Conservation (phyloP, 2,329 filamentous ascomycete species). For the Fragosphaeria purpurea region DNA sequence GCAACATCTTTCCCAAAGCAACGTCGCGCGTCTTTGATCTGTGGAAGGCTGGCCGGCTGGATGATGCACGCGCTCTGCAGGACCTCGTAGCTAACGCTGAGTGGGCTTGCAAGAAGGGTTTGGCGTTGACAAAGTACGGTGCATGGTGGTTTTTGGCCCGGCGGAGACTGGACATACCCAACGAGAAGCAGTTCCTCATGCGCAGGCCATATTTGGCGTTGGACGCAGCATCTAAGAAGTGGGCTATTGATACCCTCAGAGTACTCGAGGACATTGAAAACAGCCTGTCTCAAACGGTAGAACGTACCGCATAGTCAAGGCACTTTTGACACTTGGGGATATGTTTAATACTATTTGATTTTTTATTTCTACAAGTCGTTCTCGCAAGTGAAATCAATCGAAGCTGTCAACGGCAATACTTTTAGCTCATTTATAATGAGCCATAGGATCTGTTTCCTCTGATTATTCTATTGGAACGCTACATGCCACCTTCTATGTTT, state of each 20-base stretch:
- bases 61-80: constrained; percentile 30
- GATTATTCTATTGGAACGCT: neutral
- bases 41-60: constrained; percentile 26
- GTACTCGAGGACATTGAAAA: constrained; percentile 26
- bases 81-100: constrained; percentile 35
- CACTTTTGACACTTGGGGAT: too few species aligned
- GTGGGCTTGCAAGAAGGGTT: constrained; percentile 41
- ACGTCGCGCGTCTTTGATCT: constrained; percentile 30
- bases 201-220: constrained; percentile 32
- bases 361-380: too few species aligned
- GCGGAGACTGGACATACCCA: constrained; percentile 24
- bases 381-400: too few species aligned
- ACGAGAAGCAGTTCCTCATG: constrained; percentile 29
- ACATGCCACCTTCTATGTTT: constrained; percentile 19
- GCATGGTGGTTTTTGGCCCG: constrained; percentile 32
- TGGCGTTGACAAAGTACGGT: constrained; percentile 36
- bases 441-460: too few species aligned
- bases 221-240: constrained; percentile 27
- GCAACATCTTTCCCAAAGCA: constrained; percentile 35
- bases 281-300: neutral
- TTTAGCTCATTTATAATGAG: too few species aligned
- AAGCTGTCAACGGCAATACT: too few species aligned
- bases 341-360: too few species aligned
- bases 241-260: constrained; percentile 31
- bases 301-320: neutral